Evolutionary conservation across 441 rosid genomes (phyloP).

Genomic region (Oxalis stricta): DNA sequence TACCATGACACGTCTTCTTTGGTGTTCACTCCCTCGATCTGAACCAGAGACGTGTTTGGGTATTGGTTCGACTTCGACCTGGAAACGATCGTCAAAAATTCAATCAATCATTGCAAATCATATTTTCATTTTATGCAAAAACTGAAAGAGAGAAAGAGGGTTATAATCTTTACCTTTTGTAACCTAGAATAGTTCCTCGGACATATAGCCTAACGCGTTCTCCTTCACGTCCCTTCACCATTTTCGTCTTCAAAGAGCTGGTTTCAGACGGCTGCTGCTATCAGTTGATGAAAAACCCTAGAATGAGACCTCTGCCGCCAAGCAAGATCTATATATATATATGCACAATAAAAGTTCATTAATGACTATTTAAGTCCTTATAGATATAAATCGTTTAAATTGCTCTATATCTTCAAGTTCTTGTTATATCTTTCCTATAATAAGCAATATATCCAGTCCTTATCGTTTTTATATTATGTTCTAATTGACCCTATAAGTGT

Average conservation of each 20-base stretch:
- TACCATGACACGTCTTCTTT: constrained; percentile 75
- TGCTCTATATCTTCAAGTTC: too few relatives aligned
- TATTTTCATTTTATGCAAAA: neutral
- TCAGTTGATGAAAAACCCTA: constrained; percentile 4
- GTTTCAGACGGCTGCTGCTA: constrained; percentile 3
- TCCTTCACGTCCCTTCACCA: constrained; percentile 86
- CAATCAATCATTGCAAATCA: neutral
- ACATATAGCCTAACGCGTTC: constrained; percentile 80
- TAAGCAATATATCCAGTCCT: too few relatives aligned
- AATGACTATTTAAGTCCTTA: too few relatives aligned
- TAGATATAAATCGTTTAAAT: too few relatives aligned
- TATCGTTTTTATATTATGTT: too few relatives aligned
- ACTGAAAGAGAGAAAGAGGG: neutral
- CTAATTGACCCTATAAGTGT: too few relatives aligned
- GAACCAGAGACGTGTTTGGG: constrained; percentile 65
- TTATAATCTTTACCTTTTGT: constrained; percentile 47
- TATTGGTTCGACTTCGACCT: constrained; percentile 93
- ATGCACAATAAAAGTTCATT: too few relatives aligned
- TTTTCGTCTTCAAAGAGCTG: too few relatives aligned
- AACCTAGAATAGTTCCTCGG: constrained; percentile 77
- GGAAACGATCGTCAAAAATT: constrained; percentile 1
- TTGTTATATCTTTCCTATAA: too few relatives aligned
- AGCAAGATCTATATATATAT: too few relatives aligned
- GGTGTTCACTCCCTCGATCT: constrained; percentile 90
- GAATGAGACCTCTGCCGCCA: too few relatives aligned